A percentile compares a stretch with the other conserved stretches of the same genome.
Evolutionary conservation across 371 early-diverging fungal species (phyloP).

Genomic region (Circinella minor): DNA sequence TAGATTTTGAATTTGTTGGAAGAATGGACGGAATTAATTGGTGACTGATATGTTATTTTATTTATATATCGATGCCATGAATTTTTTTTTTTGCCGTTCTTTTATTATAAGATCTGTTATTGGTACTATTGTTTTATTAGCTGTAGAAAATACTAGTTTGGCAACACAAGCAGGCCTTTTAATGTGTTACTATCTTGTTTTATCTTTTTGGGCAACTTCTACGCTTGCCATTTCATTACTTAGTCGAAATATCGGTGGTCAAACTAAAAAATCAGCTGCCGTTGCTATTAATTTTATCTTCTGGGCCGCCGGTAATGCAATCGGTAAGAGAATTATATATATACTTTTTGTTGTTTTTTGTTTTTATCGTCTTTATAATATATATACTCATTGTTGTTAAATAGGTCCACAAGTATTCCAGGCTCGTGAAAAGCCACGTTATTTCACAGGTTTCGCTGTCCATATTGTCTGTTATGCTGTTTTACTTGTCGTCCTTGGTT

Average conservation of each 20-base stretch:
- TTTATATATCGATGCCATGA: background rate
- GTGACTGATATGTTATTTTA: no score
- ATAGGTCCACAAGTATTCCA: conserved; percentile 34
- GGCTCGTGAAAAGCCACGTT: conserved; percentile 24
- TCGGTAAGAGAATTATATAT: conserved; percentile 17
- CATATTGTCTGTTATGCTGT: conserved; percentile 29
- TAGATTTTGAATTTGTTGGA: background rate
- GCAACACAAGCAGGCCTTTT: conserved; percentile 31
- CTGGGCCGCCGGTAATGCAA: conserved; percentile 35
- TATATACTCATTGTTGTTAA: background rate
- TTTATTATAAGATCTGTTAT: conserved; percentile 15
- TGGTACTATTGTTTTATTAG: conserved; percentile 28
- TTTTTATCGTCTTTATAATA: background rate
- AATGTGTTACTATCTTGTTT: conserved; percentile 25
- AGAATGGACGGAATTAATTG: no score
- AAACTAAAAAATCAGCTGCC: conserved; percentile 29
- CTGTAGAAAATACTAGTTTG: conserved; percentile 21
- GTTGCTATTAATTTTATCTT: conserved; percentile 31
- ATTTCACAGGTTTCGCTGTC: conserved; percentile 27
- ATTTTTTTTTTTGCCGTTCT: no score
- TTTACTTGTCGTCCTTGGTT: conserved; percentile 10
- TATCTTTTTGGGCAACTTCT: conserved; percentile 31
- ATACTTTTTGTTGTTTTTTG: background rate
- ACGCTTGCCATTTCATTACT: conserved; percentile 27
- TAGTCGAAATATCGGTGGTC: conserved; percentile 28